Base-by-base conservation (phyloP, 345 rosid species). In the Geranium rotundifolium region DNA sequence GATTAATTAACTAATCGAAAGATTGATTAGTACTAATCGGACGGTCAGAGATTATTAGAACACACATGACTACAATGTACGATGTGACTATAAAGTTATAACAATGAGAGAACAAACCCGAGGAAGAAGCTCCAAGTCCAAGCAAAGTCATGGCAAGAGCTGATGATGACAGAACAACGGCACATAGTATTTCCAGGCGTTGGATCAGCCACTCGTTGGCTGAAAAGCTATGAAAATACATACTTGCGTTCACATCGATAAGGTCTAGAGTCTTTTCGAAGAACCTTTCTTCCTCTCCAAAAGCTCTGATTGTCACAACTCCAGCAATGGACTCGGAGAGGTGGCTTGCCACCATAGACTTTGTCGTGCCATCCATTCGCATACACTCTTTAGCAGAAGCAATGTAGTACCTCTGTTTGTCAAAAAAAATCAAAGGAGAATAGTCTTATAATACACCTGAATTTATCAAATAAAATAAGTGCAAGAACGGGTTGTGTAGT, bases 121-220 rank as follows among this genome's bases (percentile, higher is more conserved):
- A 69, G 71, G 78, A 69, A 63, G 84, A 83, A 54, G 86, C 57
- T 62, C 86, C 88, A 7, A 77, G 66, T 60, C 81, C 71, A 15
- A 83, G 81, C 54, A 81, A 50, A 59, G 82, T 75, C 80, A 81
- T 76, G 71, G 83, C 75, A 62, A 85, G 84, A 13, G 86, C 83
- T 12, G 82, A 77, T 41, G 83, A 74, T 6, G 88, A 78, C 59
- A 83, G 73, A 56, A 79, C 76, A 54, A 74, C 41, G 13, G 86
- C 82, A 30, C 91, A 81, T 5, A 82, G 17, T 19, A 73, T 73
- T 60, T 85, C 88, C 58, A 83, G 69, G 13, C 91, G 78, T 71
- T 76, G 86, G 69, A 85, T 70, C 65, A 85, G 72, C 88, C 88
- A 85, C 69, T 83, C 85, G 18, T 79, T 77, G 23, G 85, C 82